Evolutionary conservation across 2,329 filamentous ascomycete genomes (phyloP), one percentile per base, ranked within the genome.

Genomic region (Aspergillus bombycis): DNA sequence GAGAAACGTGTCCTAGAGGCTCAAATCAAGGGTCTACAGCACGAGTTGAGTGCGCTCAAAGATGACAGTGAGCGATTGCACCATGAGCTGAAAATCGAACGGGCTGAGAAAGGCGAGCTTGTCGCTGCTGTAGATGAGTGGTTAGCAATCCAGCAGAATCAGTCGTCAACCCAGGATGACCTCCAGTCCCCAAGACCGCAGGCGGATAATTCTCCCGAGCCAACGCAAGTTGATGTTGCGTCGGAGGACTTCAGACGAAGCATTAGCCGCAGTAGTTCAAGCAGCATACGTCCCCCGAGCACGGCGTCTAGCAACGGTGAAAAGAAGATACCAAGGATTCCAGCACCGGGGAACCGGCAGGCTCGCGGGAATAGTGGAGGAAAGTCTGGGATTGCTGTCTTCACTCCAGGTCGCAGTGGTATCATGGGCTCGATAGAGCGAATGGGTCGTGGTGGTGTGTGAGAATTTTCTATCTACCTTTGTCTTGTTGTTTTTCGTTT

Each of bases 381-480:
- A 19, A 75, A 74, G 55, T 76, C 76, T 19, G 75, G 75, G 2
- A 78, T 78, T 64, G 75, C 75, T 16, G 73, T 77, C 30, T 73
- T 74, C 45, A 74, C 74, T 1, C 76, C 78, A 10, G 79, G 80
- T 16, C 85, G 91, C 71, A 92, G 90, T 73, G 88, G 90, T 62
- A 90, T 95, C 72, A 89, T 96, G 89, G 91, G 85, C 70, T 93
- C 91, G 21, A 95, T 96, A 75, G 92, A 96, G 82, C 88, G 89
- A 79, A 96, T 96, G 93, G 92, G 92, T 11, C 89, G 84, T 32
- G 74, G 74, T 45, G 73, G 72, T 60, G 67, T 62, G 21, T 74
- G 32, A 57, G 30, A 6, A 11, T 32, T 41, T n/a, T 41, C 10
- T 36, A 14, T 52, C 28, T 9, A 26, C 50, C 4, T 57, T 30